phyloP scores from a whole-genome alignment of 257 asterid species.

The Plantago major region DNA sequence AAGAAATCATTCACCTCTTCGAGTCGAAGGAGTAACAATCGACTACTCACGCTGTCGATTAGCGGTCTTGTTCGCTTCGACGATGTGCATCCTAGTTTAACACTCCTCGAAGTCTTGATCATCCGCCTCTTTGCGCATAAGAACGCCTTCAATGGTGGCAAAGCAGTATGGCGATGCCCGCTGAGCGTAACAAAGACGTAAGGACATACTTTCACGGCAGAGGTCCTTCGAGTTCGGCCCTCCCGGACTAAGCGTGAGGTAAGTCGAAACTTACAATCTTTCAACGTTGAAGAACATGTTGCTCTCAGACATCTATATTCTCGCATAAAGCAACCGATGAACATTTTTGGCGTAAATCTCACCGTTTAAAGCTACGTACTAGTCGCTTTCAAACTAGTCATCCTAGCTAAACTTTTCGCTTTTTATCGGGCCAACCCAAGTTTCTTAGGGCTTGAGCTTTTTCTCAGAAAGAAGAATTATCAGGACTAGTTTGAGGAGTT shows the following conservation, averaged over 20 bases:
- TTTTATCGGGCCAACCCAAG: slow-evolving; percentile 18
- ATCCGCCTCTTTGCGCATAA: slow-evolving; percentile 57
- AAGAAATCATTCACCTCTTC: slow-evolving; percentile 39
- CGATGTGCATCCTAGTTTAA: slow-evolving; percentile 46
- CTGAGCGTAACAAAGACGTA: slow-evolving; percentile 86
- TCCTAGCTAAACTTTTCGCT: slow-evolving; percentile 31
- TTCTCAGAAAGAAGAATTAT: slow-evolving; percentile 21
- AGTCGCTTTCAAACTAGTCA: slow-evolving; percentile 33
- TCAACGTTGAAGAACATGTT: slow-evolving; percentile 84
- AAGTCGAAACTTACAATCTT: slow-evolving; percentile 58
- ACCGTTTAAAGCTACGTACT: slow-evolving; percentile 55
- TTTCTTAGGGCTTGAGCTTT: slow-evolving; percentile 25
- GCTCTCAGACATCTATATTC: slow-evolving; percentile 38
- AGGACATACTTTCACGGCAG: slow-evolving; percentile 67
- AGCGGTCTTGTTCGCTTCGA: slow-evolving; percentile 36
- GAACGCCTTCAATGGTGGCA: slow-evolving; percentile 69
- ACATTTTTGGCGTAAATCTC: slow-evolving; percentile 34
- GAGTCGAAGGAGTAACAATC: slow-evolving; percentile 15
- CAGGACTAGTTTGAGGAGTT: too few relatives aligned
- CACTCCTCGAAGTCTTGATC: slow-evolving; percentile 49
- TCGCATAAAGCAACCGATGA: slow-evolving; percentile 37
- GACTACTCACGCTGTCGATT: slow-evolving; percentile 6
- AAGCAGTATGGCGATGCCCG: slow-evolving; percentile 68
- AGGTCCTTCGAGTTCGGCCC: slow-evolving; percentile 67
- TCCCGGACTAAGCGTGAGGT: slow-evolving; percentile 53